Percentiles rank a stretch among this genome's conserved stretches.
phyloP scores from a whole-genome alignment of 129 eudicot genomes.

The Flaveria trinervia region DNA sequence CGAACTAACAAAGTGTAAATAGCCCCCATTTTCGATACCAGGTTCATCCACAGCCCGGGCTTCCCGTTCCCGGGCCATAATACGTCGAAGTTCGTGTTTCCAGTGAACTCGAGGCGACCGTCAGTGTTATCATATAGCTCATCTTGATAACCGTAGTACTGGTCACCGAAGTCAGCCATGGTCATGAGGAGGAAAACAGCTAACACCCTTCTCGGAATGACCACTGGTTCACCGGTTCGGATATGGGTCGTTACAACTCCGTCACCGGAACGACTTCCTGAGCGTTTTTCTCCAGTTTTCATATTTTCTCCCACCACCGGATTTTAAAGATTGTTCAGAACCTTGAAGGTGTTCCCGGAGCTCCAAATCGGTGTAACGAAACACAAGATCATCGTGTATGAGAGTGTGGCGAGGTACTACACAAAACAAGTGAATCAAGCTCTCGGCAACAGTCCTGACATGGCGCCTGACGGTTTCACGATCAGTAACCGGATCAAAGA shows the following conservation, averaged over 20 bases:
- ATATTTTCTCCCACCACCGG: conserved; percentile 28
- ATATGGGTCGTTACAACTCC: conserved; percentile 68
- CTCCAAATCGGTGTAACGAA: conserved; percentile 56
- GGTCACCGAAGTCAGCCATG: conserved; percentile 94
- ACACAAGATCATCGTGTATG: conserved; percentile 75
- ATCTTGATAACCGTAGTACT: conserved; percentile 74
- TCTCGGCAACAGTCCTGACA: conserved; percentile 72
- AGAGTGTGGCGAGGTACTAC: conserved; percentile 79
- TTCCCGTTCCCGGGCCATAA: conserved; percentile 96
- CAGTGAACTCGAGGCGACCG: conserved; percentile 65
- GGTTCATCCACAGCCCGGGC: conserved; percentile 84
- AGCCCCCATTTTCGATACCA: conserved; percentile 76
- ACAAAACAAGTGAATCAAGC: conserved; percentile 77
- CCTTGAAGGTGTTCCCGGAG: conserved; percentile 53
- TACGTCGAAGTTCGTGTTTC: conserved; percentile 42
- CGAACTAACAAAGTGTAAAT: conserved; percentile 58
- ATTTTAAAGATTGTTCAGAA: conserved; percentile 46
- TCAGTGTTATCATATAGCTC: conserved; percentile 56
- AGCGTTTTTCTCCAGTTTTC: conserved; percentile 78
- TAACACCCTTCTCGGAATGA: conserved; percentile 61
- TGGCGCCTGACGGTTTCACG: conserved; percentile 63
- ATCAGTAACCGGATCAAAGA: conserved; percentile 78
- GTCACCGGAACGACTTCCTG: conserved; percentile 54
- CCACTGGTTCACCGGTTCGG: conserved; percentile 62
- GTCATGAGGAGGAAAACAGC: conserved; percentile 82